Percentiles rank a stretch among this genome's conserved stretches.
phyloP scores from a whole-genome alignment of 768 basidiomycete species.

The Hygrocybe coccinea region DNA sequence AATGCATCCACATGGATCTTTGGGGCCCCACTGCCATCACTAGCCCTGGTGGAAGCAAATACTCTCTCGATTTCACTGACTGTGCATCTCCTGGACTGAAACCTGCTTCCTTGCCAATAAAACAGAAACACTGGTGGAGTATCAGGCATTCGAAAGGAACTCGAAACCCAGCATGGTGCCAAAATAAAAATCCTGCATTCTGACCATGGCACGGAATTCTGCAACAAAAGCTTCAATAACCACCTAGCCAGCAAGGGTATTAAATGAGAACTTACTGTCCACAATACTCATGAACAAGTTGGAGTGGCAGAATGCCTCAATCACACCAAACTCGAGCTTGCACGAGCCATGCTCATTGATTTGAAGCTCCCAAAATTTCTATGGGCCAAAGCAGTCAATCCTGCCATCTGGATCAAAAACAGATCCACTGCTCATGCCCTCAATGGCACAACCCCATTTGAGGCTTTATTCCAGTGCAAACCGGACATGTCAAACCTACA shows the following conservation, averaged over 20 bases:
- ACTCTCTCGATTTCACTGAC: constrained; percentile 34
- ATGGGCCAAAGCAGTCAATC: constrained; percentile 30
- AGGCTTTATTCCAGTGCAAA: constrained; percentile 17
- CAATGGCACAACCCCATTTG: constrained; percentile 19
- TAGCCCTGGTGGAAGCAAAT: constrained; percentile 19
- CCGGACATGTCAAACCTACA: constrained; percentile 20
- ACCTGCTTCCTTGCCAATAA: constrained; percentile 27
- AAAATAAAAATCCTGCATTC: constrained; percentile 26
- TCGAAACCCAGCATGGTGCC: constrained; percentile 21
- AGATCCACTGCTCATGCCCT: constrained; percentile 21
- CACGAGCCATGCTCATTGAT: constrained; percentile 26
- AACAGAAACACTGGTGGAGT: constrained; percentile 22
- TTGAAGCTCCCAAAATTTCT: constrained; percentile 26
- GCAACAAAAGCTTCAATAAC: constrained; percentile 17
- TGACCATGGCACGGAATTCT: constrained; percentile 29
- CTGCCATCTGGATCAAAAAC: constrained; percentile 27
- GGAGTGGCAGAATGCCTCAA: constrained; percentile 37
- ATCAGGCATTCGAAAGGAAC: constrained; percentile 21
- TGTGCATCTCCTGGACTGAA: constrained; percentile 23
- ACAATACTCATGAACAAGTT: constrained; percentile 32
- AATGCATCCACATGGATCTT: constrained; percentile 32
- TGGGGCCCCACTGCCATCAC: constrained; percentile 33
- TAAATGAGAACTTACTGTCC: constrained; percentile 18
- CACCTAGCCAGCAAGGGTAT: constrained; percentile 21
- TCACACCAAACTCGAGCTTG: constrained; percentile 25